A percentile compares a stretch with the other conserved stretches of the same genome.
These are phyloP conservation scores for Populus hybrid DNA, from an alignment of 441 rosid genomes.

Conservation along the genomic window DNA sequence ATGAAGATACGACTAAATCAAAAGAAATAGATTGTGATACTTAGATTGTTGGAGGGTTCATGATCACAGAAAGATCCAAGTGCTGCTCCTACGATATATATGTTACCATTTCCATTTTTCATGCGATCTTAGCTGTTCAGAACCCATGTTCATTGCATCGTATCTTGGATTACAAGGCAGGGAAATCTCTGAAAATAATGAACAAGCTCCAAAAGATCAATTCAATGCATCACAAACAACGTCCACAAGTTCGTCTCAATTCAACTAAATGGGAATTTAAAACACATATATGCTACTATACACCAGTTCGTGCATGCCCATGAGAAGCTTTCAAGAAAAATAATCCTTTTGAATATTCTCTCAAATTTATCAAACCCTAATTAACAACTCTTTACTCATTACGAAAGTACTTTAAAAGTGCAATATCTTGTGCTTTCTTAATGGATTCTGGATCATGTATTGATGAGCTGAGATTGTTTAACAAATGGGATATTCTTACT, in stretches of 20 bases:
- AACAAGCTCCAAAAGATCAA: neutral
- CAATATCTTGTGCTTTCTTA: too few relatives aligned
- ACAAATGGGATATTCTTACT: too few relatives aligned
- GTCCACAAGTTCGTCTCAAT: neutral
- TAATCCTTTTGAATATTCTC: too few relatives aligned
- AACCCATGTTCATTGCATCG: constrained; percentile 23
- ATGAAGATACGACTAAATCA: constrained; percentile 6
- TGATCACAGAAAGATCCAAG: neutral
- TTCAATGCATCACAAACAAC: neutral
- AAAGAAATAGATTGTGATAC: neutral
- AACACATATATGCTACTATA: too few relatives aligned
- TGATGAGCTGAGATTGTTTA: too few relatives aligned
- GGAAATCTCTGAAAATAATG: neutral
- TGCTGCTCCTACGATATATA: too few relatives aligned
- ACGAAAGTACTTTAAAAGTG: too few relatives aligned
- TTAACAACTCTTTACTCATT: too few relatives aligned
- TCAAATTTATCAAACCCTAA: too few relatives aligned
- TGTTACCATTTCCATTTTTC: neutral
- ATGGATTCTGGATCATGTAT: too few relatives aligned
- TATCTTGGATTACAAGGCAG: neutral
- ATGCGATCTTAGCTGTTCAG: constrained; percentile 15
- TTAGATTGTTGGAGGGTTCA: neutral
- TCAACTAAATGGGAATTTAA: neutral
- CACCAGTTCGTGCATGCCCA: too few relatives aligned
- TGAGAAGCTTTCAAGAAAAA: too few relatives aligned